These are phyloP conservation scores for Rhodotorula sp. DNA, from an alignment of 1,284 basidiomycete species.

Conservation along the genomic window DNA sequence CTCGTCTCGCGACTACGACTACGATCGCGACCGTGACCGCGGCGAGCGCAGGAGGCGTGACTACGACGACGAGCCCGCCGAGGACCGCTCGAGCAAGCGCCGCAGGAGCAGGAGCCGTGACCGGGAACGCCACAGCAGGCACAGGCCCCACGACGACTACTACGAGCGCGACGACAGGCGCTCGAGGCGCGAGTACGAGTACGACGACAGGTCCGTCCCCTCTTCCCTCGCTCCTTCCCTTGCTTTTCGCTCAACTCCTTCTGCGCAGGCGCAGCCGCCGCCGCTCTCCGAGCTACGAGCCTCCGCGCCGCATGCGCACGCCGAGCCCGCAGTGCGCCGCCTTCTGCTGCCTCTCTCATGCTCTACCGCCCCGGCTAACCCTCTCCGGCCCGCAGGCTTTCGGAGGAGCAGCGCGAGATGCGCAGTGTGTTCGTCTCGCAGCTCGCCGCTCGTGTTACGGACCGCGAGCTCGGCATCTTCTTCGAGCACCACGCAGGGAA, in stretches of 20 bases:
- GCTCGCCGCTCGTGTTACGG: slow-evolving; percentile 90
- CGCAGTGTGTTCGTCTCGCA: slow-evolving; percentile 98
- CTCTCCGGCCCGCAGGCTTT: slow-evolving; percentile 1
- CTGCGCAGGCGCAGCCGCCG: slow-evolving; percentile 23
- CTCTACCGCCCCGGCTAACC: neutral
- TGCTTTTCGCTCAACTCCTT: neutral
- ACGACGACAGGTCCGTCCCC: slow-evolving; percentile 21
- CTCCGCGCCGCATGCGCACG: slow-evolving; percentile 15
- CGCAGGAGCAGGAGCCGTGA: slow-evolving; percentile 38
- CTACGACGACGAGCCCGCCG: neutral
- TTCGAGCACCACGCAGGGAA: slow-evolving; percentile 85
- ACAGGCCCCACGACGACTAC: neutral
- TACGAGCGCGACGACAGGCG: slow-evolving; percentile 9
- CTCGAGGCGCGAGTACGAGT: slow-evolving; percentile 7
- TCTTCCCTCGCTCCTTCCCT: neutral
- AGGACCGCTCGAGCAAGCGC: slow-evolving; percentile 6
- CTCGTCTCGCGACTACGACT: slow-evolving; percentile 6
- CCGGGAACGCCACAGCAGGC: slow-evolving; percentile 26
- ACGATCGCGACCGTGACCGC: slow-evolving; percentile 5
- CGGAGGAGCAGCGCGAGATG: slow-evolving; percentile 45
- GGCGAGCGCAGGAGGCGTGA: slow-evolving; percentile 4
- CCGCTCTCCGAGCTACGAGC: slow-evolving; percentile 35
- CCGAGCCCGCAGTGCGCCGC: slow-evolving; percentile 33
- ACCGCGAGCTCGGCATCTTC: slow-evolving; percentile 94
- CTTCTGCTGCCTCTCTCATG: too few relatives aligned